A percentile compares a stretch with the other conserved stretches of the same genome.
phyloP scores from a whole-genome alignment of 1,284 basidiomycete species.

The Pterulicium gracile region DNA sequence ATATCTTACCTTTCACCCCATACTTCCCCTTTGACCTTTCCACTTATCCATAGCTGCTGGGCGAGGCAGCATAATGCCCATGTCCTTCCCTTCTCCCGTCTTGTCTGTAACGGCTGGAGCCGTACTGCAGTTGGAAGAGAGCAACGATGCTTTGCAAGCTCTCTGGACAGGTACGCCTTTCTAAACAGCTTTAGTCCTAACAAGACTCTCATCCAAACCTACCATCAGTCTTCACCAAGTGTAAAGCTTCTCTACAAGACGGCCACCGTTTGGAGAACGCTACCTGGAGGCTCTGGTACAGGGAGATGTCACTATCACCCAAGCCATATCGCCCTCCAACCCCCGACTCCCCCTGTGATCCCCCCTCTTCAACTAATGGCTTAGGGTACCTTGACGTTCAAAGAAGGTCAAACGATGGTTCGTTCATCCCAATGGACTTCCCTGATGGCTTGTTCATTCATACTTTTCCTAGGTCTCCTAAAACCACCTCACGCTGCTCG shows the following conservation, averaged over 20 bases:
- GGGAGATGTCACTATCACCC: constrained; percentile 33
- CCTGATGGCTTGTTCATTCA: neutral
- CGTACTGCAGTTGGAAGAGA: constrained; percentile 47
- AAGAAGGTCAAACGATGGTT: no score
- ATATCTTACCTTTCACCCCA: no score
- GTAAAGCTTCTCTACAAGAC: constrained; percentile 67
- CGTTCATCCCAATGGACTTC: no score
- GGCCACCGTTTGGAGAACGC: constrained; percentile 77
- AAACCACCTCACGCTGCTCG: neutral
- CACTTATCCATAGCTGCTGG: no score
- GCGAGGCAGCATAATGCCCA: constrained; percentile 40
- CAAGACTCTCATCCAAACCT: constrained; percentile 8
- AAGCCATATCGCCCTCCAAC: constrained; percentile 20
- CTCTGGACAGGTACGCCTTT: constrained; percentile 52
- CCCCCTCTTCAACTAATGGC: constrained; percentile 13
- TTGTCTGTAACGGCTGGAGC: constrained; percentile 53
- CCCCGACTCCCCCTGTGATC: constrained; percentile 18
- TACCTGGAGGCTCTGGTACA: constrained; percentile 78
- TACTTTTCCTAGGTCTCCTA: neutral
- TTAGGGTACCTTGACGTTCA: no score
- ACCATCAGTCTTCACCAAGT: constrained; percentile 69
- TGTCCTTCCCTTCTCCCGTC: constrained; percentile 46
- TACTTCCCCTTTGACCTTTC: no score
- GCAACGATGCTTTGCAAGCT: constrained; percentile 46
- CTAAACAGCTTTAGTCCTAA: constrained; percentile 5